Evolutionary conservation across 371 early-diverging fungal species (phyloP).

Genomic region (Phascolomyces articulosus): DNA sequence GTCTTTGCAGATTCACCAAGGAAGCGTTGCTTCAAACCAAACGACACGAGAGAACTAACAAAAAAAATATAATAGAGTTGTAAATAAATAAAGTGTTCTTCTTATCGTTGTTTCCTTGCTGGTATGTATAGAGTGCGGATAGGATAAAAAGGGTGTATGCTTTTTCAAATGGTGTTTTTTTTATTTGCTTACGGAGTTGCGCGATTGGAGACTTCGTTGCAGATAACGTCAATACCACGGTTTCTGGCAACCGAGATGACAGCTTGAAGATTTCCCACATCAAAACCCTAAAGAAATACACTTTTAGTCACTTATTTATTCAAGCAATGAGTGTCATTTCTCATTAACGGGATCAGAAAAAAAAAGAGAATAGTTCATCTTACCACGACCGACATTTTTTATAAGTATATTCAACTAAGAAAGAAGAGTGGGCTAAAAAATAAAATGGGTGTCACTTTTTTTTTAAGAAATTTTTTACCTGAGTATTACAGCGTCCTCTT

Average conservation of each 20-base stretch:
- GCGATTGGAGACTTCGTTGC: slow-evolving; percentile 96
- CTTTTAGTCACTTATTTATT: not conserved
- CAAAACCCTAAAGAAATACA: slow-evolving; percentile 73
- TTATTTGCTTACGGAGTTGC: slow-evolving; percentile 85
- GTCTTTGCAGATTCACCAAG: slow-evolving; percentile 97
- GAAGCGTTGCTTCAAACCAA: slow-evolving; percentile 93
- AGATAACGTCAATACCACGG: slow-evolving; percentile 97
- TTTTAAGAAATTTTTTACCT: slow-evolving; percentile 4
- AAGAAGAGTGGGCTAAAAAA: not conserved
- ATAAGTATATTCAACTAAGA: slow-evolving; percentile 1
- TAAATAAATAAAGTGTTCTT: no score
- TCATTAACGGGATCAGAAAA: no score
- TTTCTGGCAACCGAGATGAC: slow-evolving; percentile 97
- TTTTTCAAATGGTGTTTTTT: slow-evolving; percentile 2
- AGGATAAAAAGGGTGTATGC: not conserved
- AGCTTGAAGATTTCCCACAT: slow-evolving; percentile 95
- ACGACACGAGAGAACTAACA: slow-evolving; percentile 84
- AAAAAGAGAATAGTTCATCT: slow-evolving; percentile 7
- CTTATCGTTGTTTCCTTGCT: no score
- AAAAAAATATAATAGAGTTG: not conserved
- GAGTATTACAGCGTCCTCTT: not conserved
- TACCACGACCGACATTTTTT: slow-evolving; percentile 53
- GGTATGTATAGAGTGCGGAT: no score
- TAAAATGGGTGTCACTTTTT: slow-evolving; percentile 10
- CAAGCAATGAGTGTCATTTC: no score